Evolutionary conservation across 768 basidiomycete species (phyloP), one percentile per base, ranked within the genome.

Genomic region (Cystofilobasidium capitatum): DNA sequence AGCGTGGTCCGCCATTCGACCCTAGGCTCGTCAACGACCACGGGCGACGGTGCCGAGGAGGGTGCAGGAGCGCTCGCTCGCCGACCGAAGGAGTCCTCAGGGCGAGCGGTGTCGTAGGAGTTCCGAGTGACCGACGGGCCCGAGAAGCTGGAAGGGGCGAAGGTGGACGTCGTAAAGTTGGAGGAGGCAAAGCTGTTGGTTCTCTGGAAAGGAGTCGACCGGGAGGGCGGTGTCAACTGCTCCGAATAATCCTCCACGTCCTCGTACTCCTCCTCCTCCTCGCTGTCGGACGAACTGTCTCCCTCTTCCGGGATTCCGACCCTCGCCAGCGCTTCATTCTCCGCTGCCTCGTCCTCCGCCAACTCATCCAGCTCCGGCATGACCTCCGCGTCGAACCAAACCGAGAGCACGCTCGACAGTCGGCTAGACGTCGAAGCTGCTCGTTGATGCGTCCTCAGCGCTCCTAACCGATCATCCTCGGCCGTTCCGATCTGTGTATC

Each of bases 301-400:
- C 33, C 51, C 14, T 4, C 49, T 10, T 12, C 24, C 17, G 51
- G 31, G 7, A 29, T 8, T 9, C 31, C 51, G 51, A 55, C 51
- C 7, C 6, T 3, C 26, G 51, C 29, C 14, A 31, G 51, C 29
- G 51, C 10, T n/a, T n/a, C n/a, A n/a, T n/a, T n/a, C n/a, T n/a
- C n/a, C 40, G 35, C 39, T 22, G 29, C 59, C 7, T 58, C 51
- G 5, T 66, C 65, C 9, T 66, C 65, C 24, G 39, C 40, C 17
- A 45, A 36, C 33, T 60, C 59, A 20, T 63, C 66, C 14, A 51
- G 31, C 45, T 68, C 66, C 3, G 62, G 55, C 36, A 68, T 61
- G 51, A 62, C 29, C 57, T 69, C 68, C n/a, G 68, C 68, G 58
- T 69, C 68, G 45, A 59, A 69, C 68, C 68, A 69, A 45, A 69